Base-by-base conservation (phyloP, 768 basidiomycete genomes). In the Cystofilobasidium bisporidii region DNA sequence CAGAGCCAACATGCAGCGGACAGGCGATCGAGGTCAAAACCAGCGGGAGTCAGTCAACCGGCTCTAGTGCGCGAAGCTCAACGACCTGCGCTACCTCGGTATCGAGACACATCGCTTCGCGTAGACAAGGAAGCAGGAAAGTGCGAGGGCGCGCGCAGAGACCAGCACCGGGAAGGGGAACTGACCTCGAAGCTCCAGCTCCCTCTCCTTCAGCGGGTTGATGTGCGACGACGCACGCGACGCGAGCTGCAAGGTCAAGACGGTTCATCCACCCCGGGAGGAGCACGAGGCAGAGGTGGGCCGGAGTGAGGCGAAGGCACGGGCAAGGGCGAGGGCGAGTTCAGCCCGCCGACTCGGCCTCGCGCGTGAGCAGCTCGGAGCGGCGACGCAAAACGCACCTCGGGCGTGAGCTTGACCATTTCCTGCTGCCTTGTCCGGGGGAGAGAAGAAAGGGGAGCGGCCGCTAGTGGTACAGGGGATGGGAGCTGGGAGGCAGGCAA, bases 381-480 rank as follows among this genome's bases (percentile, higher is more conserved):
- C 60, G 26, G 18, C 6, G 41, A 5, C 26, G 26, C 4, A n/a
- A 12, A 2, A 55, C 68, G n/a, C 32, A 69, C 68, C 45, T 69
- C 68, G 36, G 68, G 68, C 58, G 68, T 69, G 40, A 69, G 68
- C 63, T 64, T 69, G 63, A 69, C 68, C 68, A 69, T 65, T 43
- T 43, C 20, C 43, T 43, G 43, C 14, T 43, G 43, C 20, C 30
- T 12, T 22, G 9, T 28, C 32, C 5, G 26, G 24, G 11, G 33
- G 32, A 2, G 26, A 50, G 26, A 60, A 32, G 5, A 41, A 48
- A n/a, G n/a, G n/a, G n/a, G n/a, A n/a, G n/a, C n/a, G n/a, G n/a
- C 28, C 20, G 33, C 32, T 32, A 58, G 56, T 33, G 20, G 20
- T 33, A 58, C 47, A 48, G 47, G 47, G n/a, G 47, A n/a, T 10